Evolutionary conservation across 2,329 filamentous ascomycete genomes (phyloP).

Genomic region (Ambrosiella beaveri): DNA sequence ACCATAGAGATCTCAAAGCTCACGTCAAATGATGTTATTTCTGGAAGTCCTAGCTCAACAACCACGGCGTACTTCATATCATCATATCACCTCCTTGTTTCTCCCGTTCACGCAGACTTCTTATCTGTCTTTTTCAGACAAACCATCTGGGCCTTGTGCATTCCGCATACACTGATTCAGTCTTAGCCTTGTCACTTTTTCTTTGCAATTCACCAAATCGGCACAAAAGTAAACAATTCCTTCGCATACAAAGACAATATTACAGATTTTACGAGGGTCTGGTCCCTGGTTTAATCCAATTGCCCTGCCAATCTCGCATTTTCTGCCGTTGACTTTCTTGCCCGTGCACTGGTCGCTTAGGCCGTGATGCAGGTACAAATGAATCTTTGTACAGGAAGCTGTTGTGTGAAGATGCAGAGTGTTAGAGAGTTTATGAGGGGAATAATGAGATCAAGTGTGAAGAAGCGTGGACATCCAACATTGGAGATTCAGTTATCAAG

Average conservation of each 20-base stretch:
- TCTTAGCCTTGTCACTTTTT: background rate
- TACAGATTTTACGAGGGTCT: background rate
- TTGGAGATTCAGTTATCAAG: no score
- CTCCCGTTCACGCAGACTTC: background rate
- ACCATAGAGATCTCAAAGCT: no score
- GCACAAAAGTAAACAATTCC: background rate
- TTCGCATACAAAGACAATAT: background rate
- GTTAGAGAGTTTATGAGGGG: background rate
- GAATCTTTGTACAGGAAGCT: background rate
- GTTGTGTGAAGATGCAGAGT: background rate
- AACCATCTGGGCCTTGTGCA: background rate
- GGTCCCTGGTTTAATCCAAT: background rate
- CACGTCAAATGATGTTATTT: no score
- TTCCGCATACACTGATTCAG: background rate
- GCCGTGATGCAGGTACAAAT: slow-evolving; percentile 10
- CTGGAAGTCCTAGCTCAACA: no score
- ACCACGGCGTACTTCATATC: no score
- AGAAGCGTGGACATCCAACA: no score
- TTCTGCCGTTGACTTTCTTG: slow-evolving; percentile 7
- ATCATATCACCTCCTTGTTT: background rate
- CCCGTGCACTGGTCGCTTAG: slow-evolving; percentile 8
- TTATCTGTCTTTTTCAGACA: background rate
- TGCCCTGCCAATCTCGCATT: slow-evolving; percentile 12
- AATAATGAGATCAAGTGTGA: no score
- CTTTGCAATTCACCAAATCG: background rate